A percentile compares a stretch with the other conserved stretches of the same genome.
Evolutionary conservation across 768 basidiomycete species (phyloP).

Genomic region (Melanogaster broomeanus): DNA sequence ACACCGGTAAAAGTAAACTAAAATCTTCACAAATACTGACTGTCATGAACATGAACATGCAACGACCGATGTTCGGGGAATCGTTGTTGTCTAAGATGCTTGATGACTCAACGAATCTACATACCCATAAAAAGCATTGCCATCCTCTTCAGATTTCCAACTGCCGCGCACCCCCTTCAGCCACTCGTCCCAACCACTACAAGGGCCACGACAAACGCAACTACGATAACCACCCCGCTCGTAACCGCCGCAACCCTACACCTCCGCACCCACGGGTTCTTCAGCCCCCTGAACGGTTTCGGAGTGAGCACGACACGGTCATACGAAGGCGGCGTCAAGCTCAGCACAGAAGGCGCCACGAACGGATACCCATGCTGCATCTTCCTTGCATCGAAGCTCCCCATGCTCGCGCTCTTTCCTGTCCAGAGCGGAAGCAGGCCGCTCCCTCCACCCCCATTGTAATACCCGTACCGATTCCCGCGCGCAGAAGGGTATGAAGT

Average conservation of each 20-base stretch:
- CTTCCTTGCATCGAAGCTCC: conserved; percentile 45
- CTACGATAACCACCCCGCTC: conserved; percentile 51
- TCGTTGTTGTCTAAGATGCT: neutral
- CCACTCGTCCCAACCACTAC: conserved; percentile 31
- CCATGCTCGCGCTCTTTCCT: conserved; percentile 45
- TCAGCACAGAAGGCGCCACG: conserved; percentile 48
- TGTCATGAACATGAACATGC: too few relatives aligned
- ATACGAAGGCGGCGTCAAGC: conserved; percentile 31
- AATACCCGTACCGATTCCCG: conserved; percentile 10
- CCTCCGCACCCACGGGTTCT: conserved; percentile 42
- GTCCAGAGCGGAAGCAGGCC: conserved; percentile 26
- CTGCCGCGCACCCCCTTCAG: neutral
- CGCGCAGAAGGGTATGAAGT: conserved; percentile 16
- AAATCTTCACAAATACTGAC: neutral
- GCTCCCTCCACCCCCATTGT: conserved; percentile 40
- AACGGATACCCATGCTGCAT: conserved; percentile 58
- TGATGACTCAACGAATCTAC: neutral
- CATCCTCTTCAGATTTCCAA: too few relatives aligned
- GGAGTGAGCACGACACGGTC: conserved; percentile 17
- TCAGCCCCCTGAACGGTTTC: conserved; percentile 19
- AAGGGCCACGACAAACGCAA: conserved; percentile 53
- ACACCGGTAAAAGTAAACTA: neutral
- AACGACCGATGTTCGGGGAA: neutral
- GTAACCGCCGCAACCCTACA: conserved; percentile 63
- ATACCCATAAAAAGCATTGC: neutral